Evolutionary conservation across 345 rosid genomes (phyloP), one percentile per base, ranked within the genome.

Genomic region (Populus ilicifolia): DNA sequence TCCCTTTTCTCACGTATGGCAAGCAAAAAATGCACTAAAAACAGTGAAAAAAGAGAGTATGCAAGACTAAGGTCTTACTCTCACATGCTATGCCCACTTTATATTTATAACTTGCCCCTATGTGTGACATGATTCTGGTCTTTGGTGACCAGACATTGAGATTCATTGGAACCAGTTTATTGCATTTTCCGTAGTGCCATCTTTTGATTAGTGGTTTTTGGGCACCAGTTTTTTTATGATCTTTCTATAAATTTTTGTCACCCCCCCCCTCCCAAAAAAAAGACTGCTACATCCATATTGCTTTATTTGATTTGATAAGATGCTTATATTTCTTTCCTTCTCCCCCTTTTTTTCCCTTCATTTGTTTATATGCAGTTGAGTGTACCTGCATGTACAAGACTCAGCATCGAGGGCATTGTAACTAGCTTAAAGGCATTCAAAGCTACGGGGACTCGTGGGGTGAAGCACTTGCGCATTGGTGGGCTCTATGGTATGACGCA

Each of bases 341-440:
- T 59, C 20, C 35, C 33, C 33, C 79, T 46, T 35, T 78, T 75
- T 29, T 77, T n/a, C 0, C 0, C 20, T 43, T 27, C 29, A 78
- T 41, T 29, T 78, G 73, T 29, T 77, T 59, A 59, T n/a, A 33
- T 80, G 67, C 89, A 96, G 99, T 83, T 96, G 74, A 86, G 92
- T 80, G 93, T 96, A 66, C 90, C 98, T 79, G 99, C 94, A 78
- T 96, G 98, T 80, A 86, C 94, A 78, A 89, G 90, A 80, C 88
- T 96, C 76, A 90, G 87, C 67, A 85, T 91, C 6, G 86, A 89
- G 76, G 92, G 97, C 66, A 82, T 96, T 35, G 72, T 96, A 76
- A 83, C 84, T 69, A 86, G 80, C 83, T 88, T 96, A 78, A 90
- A 84, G 83, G 87, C 86, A 52, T 83, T 87, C 21, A 94, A 89